phyloP scores from a whole-genome alignment of 2,329 filamentous ascomycete genomes.

The Xylaria digitata region DNA sequence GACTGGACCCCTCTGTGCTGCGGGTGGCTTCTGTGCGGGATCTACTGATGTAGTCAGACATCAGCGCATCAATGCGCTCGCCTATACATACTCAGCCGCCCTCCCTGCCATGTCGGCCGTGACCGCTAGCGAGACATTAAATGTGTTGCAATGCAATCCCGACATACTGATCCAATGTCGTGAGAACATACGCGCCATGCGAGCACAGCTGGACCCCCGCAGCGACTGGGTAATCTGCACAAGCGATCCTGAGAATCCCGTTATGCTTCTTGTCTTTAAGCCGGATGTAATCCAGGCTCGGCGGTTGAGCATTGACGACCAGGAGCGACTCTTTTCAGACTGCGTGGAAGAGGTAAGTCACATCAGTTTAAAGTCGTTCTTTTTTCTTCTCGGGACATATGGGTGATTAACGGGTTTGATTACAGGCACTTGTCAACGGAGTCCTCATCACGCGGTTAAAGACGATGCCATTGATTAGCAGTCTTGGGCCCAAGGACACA shows the following conservation, averaged over 20 bases:
- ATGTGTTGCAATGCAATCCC: conserved; percentile 85
- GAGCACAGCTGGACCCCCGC: conserved; percentile 86
- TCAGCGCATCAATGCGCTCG: conserved; percentile 90
- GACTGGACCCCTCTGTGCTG: conserved; percentile 87
- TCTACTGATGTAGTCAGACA: conserved; percentile 93
- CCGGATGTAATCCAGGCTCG: conserved; percentile 80
- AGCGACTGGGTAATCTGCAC: conserved; percentile 92
- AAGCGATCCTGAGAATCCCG: conserved; percentile 84
- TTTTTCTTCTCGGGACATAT: not conserved
- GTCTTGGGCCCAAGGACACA: conserved; percentile 74
- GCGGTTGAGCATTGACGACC: conserved; percentile 76
- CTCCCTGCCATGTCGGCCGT: conserved; percentile 93
- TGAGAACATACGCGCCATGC: conserved; percentile 88
- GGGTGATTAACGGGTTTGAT: conserved; percentile 22
- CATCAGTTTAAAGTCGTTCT: not conserved
- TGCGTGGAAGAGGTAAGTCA: conserved; percentile 90
- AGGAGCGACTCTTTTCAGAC: conserved; percentile 87
- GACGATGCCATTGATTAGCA: conserved; percentile 73
- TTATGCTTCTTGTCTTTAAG: conserved; percentile 86
- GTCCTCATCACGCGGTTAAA: conserved; percentile 91
- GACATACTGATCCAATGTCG: conserved; percentile 82
- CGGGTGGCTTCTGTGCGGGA: conserved; percentile 95
- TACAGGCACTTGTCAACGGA: conserved; percentile 82
- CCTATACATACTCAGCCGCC: conserved; percentile 96
- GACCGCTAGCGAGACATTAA: conserved; percentile 92